Evolutionary conservation across 164 flowering plant genomes (phyloP).

Genomic region (Paratinospora sagittata): DNA sequence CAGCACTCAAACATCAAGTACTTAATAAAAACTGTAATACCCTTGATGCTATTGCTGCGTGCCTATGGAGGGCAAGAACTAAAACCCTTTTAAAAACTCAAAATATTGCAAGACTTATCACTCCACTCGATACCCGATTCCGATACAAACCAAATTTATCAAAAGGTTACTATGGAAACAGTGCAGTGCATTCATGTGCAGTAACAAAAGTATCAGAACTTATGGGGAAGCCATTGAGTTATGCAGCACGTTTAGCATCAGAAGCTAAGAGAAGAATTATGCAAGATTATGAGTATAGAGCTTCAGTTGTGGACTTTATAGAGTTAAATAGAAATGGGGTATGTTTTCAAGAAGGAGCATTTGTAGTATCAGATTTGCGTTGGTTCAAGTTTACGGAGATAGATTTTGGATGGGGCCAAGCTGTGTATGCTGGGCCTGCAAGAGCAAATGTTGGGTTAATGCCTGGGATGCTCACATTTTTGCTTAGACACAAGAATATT

Average conservation of each 20-base stretch:
- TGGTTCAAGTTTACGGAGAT: conserved; percentile 20
- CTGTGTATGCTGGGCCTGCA: conserved; percentile 23
- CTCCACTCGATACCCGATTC: conserved; percentile 13
- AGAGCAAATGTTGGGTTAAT: conserved; percentile 18
- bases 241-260: conserved; percentile 17
- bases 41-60: conserved; percentile 14
- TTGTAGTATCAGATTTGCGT: conserved; percentile 23
- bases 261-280: conserved; percentile 15
- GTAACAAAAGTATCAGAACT: conserved; percentile 14
- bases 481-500: conserved; percentile 14
- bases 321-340: conserved; percentile 21
- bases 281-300: conserved; percentile 21
- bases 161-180: conserved; percentile 24
- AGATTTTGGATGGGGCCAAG: conserved; percentile 31
- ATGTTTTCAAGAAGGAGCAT: conserved; percentile 10
- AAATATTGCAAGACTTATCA: conserved; percentile 5
- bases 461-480: conserved; percentile 22
- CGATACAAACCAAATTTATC: conserved; percentile 15
- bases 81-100: conserved; percentile 10
- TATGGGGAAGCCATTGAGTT: conserved; percentile 7
- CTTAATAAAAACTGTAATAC: conserved; percentile 4
- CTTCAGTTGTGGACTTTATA: conserved; percentile 27
- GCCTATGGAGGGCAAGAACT: conserved; percentile 22
- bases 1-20: conserved; percentile 15
- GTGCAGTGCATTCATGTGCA: conserved; percentile 19